Conservation (phyloP, 2,329 filamentous ascomycete species). For the Epicoccum nigrum region DNA sequence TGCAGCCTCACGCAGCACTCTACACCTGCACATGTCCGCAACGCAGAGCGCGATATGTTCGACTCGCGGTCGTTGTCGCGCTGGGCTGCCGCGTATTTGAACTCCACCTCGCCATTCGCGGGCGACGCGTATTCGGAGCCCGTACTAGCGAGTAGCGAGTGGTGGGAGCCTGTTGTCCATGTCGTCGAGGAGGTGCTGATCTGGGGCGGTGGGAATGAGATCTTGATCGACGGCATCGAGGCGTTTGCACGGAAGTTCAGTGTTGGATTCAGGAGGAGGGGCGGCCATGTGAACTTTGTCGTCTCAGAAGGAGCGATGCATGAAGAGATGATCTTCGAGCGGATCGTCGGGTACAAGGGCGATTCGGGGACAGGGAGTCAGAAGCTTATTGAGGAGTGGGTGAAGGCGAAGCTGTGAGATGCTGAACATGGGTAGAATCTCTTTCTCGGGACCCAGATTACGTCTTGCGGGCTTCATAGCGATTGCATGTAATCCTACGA, state of each 20-base stretch:
- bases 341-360: constrained; percentile 47
- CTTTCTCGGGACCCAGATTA: too few species aligned
- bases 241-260: constrained; percentile 57
- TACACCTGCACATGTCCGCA: constrained; percentile 51
- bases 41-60: constrained; percentile 60
- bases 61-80: constrained; percentile 46
- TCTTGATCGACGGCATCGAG: constrained; percentile 62
- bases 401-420: constrained; percentile 39
- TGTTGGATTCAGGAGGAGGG: constrained; percentile 43
- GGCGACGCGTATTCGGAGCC: constrained; percentile 62
- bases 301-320: constrained; percentile 49
- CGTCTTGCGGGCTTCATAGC: too few species aligned
- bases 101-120: constrained; percentile 52
- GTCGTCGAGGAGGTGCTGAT: constrained; percentile 58
- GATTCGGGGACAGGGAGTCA: constrained; percentile 46
- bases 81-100: constrained; percentile 59
- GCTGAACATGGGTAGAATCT: too few species aligned
- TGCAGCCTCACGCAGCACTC: constrained; percentile 55
- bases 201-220: constrained; percentile 61
- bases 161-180: constrained; percentile 59
- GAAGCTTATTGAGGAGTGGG: constrained; percentile 47
- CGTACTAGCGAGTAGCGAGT: constrained; percentile 54
- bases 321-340: constrained; percentile 52
- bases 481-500: too few species aligned
- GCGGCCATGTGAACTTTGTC: constrained; percentile 42